Conservation (phyloP, 495 filamentous ascomycete genomes). For the Halenospora varia region DNA sequence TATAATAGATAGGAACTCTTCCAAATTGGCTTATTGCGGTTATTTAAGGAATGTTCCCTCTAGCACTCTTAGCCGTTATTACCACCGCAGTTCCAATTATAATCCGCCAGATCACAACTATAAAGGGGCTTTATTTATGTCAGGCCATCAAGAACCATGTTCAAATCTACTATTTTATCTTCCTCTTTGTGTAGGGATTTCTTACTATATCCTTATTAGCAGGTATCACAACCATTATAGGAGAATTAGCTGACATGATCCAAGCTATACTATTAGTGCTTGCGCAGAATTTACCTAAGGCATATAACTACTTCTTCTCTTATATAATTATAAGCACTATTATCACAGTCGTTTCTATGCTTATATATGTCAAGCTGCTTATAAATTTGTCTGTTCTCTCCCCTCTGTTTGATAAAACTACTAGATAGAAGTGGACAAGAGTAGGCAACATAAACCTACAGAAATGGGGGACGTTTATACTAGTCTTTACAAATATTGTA, state of each 20-base stretch:
- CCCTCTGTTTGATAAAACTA: neutral
- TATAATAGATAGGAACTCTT: slow-evolving; percentile 53
- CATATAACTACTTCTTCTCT: slow-evolving; percentile 89
- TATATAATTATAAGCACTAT: slow-evolving; percentile 91
- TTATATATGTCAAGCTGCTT: slow-evolving; percentile 56
- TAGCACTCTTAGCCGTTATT: slow-evolving; percentile 56
- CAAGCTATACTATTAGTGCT: slow-evolving; percentile 56
- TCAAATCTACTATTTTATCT: slow-evolving; percentile 88
- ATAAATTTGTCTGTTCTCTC: slow-evolving; percentile 7
- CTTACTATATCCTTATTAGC: slow-evolving; percentile 76
- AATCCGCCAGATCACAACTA: slow-evolving; percentile 46
- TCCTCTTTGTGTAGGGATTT: slow-evolving; percentile 93
- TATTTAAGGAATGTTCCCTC: slow-evolving; percentile 67
- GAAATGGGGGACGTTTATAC: slow-evolving; percentile 83
- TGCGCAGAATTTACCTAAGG: slow-evolving; percentile 68
- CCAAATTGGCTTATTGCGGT: slow-evolving; percentile 55
- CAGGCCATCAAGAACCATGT: slow-evolving; percentile 74
- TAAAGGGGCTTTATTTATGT: slow-evolving; percentile 62
- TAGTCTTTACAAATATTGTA: slow-evolving; percentile 74
- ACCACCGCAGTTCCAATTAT: slow-evolving; percentile 62
- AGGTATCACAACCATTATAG: slow-evolving; percentile 61
- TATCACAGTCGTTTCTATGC: slow-evolving; percentile 63
- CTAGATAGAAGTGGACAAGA: neutral
- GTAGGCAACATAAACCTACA: neutral
- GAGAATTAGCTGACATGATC: slow-evolving; percentile 59